These are phyloP conservation scores for Echium plantagineum DNA, from an alignment of 257 asterid genomes.

Conservation along the genomic window DNA sequence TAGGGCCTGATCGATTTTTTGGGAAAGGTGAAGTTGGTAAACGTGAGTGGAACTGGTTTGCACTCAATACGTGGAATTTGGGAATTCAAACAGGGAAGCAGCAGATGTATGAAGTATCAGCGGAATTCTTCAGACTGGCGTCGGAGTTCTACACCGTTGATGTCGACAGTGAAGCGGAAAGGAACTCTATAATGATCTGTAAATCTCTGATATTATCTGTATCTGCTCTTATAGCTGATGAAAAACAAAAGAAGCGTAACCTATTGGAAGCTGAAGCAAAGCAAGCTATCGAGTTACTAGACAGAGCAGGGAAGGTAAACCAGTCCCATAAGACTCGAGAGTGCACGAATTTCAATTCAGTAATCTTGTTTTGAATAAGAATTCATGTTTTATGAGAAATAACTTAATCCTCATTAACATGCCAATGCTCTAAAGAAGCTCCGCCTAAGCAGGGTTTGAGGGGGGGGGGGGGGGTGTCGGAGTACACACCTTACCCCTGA, in stretches of 20 bases:
- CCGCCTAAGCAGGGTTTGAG: no score
- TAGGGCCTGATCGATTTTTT: slow-evolving; percentile 54
- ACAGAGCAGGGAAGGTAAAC: slow-evolving; percentile 80
- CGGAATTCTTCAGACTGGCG: slow-evolving; percentile 73
- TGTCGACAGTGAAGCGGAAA: slow-evolving; percentile 45
- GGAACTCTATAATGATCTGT: slow-evolving; percentile 44
- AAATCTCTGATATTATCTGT: slow-evolving; percentile 62
- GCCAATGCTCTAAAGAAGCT: no score
- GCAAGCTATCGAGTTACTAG: slow-evolving; percentile 59
- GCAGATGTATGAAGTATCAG: slow-evolving; percentile 42
- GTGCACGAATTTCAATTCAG: neutral
- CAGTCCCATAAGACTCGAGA: neutral
- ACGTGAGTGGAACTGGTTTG: slow-evolving; percentile 87
- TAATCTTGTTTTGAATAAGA: no score
- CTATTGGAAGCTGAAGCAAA: slow-evolving; percentile 59
- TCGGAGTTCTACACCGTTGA: slow-evolving; percentile 50
- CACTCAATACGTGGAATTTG: slow-evolving; percentile 69
- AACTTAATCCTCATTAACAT: no score
- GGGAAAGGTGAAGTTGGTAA: slow-evolving; percentile 78
- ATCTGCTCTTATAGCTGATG: slow-evolving; percentile 65
- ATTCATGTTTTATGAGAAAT: no score
- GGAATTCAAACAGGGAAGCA: slow-evolving; percentile 71
- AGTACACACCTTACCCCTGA: no score
- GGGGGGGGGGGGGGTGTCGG: no score
- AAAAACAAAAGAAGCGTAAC: slow-evolving; percentile 37